Conservation (phyloP, 495 filamentous ascomycete species). For the Annulohypoxylon stygium region DNA sequence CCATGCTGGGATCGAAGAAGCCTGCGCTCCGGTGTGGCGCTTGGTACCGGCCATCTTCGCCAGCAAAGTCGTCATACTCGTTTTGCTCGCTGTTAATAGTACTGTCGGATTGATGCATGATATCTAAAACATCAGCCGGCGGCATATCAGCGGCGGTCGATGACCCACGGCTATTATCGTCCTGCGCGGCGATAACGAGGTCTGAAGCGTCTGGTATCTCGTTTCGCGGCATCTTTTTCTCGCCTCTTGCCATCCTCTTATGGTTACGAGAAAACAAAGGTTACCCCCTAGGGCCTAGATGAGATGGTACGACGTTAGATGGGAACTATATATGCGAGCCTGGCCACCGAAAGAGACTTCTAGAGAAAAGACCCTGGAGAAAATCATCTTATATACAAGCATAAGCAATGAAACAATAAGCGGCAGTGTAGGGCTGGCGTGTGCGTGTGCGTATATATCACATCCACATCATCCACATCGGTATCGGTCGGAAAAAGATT, state of each 20-base stretch:
- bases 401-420: conserved; percentile 8
- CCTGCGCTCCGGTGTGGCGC: conserved; percentile 59
- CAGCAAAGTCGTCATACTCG: conserved; percentile 14
- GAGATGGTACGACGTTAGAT: conserved; percentile 6
- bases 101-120: conserved; percentile 22
- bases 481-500: conserved; percentile 4
- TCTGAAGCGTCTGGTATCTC: conserved; percentile 30
- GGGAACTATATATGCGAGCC: neutral
- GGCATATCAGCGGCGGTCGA: neutral
- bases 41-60: conserved; percentile 41
- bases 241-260: conserved; percentile 3
- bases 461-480: neutral
- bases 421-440: neutral
- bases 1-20: conserved; percentile 65
- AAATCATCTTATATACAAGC: neutral
- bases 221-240: conserved; percentile 29
- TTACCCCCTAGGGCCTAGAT: neutral
- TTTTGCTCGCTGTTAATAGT: conserved; percentile 15
- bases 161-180: conserved; percentile 4
- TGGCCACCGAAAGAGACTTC: neutral
- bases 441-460: neutral
- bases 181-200: conserved; percentile 26
- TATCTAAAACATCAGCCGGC: neutral
- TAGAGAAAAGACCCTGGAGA: neutral
- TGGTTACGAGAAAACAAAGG: neutral